A percentile compares a stretch with the other conserved stretches of the same genome.
These are phyloP conservation scores for Alternaria gaisen DNA, from an alignment of 2,329 filamentous ascomycete genomes.

Conservation along the genomic window DNA sequence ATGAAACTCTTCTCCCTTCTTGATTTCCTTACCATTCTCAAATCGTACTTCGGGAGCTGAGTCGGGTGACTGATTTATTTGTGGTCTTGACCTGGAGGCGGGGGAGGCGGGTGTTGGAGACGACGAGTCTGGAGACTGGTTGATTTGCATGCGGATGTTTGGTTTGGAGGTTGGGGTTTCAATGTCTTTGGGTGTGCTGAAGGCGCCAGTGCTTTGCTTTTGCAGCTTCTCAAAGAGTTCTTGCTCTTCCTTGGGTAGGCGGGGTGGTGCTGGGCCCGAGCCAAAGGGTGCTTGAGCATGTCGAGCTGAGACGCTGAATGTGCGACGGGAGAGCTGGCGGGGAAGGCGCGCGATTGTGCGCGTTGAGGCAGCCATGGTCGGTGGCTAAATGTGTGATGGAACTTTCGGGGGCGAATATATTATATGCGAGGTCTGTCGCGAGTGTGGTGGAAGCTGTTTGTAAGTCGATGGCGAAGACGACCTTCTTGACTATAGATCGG, in stretches of 20 bases:
- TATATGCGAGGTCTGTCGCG: background rate
- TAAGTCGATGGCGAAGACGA: constrained; percentile 5
- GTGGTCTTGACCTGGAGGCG: background rate
- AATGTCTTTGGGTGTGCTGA: constrained; percentile 67
- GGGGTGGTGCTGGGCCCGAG: constrained; percentile 75
- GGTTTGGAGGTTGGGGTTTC: constrained; percentile 29
- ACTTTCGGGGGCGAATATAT: background rate
- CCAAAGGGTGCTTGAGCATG: constrained; percentile 33
- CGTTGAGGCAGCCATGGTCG: constrained; percentile 22
- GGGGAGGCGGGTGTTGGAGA: constrained; percentile 5
- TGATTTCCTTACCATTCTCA: constrained; percentile 51
- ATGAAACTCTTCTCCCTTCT: constrained; percentile 71
- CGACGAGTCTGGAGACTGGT: constrained; percentile 43
- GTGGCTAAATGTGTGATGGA: background rate
- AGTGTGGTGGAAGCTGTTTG: constrained; percentile 8
- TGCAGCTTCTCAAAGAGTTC: constrained; percentile 90
- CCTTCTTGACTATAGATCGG: constrained; percentile 13
- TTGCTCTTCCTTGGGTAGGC: constrained; percentile 87
- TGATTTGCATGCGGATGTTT: constrained; percentile 39
- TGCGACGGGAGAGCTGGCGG: constrained; percentile 37
- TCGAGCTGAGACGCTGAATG: constrained; percentile 26
- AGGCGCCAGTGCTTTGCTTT: constrained; percentile 77
- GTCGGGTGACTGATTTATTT: constrained; percentile 25
- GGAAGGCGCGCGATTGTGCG: constrained; percentile 31
- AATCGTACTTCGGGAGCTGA: constrained; percentile 21